Conservation (phyloP, 495 filamentous ascomycete species). For the Penicillium simplicissimum region DNA sequence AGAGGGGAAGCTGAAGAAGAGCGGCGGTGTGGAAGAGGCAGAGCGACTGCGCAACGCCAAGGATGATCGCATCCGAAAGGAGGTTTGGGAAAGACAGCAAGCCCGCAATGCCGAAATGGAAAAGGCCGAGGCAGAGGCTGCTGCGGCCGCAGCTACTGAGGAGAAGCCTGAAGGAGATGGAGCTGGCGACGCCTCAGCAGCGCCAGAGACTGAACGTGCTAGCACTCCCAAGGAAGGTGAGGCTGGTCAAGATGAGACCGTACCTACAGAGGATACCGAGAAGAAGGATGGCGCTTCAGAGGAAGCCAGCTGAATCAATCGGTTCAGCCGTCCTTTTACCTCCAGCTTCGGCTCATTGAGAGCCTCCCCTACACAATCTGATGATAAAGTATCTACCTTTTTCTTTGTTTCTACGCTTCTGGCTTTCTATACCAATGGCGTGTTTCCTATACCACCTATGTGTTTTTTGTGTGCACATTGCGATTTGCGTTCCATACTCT, state of each 20-base stretch:
- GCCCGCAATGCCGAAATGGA: slow-evolving; percentile 49
- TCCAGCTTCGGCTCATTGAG: background rate
- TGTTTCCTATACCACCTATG: slow-evolving; percentile 14
- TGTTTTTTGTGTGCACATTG: background rate
- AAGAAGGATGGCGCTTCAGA: slow-evolving; percentile 12
- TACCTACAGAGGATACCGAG: slow-evolving; percentile 7
- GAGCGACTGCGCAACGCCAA: slow-evolving; percentile 81
- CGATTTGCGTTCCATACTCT: slow-evolving; percentile 10
- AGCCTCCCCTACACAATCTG: background rate
- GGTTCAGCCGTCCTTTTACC: slow-evolving; percentile 1
- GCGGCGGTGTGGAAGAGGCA: slow-evolving; percentile 89
- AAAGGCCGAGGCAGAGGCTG: slow-evolving; percentile 28
- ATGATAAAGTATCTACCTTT: background rate
- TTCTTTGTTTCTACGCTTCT: background rate
- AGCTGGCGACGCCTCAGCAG: slow-evolving; percentile 2
- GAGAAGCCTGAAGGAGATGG: slow-evolving; percentile 21
- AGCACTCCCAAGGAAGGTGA: background rate
- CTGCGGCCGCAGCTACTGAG: slow-evolving; percentile 18
- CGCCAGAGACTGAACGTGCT: background rate
- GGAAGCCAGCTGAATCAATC: slow-evolving; percentile 6
- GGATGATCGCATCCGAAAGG: slow-evolving; percentile 82
- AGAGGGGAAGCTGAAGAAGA: slow-evolving; percentile 92
- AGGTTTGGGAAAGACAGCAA: slow-evolving; percentile 76
- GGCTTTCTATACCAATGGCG: slow-evolving; percentile 24
- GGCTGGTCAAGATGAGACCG: slow-evolving; percentile 5